Percentiles rank a stretch among this genome's conserved stretches.
These are phyloP conservation scores for Lyophyllum atratum DNA, from an alignment of 768 basidiomycete species.

Conservation along the genomic window DNA sequence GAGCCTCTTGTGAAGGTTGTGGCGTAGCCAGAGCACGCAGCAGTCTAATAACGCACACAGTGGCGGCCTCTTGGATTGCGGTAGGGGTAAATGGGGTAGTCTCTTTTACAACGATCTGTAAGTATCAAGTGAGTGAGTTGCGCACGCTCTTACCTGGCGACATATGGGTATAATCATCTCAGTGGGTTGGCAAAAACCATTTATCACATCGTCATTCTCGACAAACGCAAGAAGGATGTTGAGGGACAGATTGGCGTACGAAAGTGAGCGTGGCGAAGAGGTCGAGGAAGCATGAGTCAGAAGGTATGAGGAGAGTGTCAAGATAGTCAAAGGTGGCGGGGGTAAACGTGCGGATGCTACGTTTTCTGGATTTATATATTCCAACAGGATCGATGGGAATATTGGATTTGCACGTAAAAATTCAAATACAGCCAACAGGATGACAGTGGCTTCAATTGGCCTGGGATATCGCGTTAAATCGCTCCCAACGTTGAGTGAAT, in stretches of 20 bases:
- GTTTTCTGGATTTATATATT: slow-evolving; percentile 31
- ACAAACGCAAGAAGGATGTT: slow-evolving; percentile 52
- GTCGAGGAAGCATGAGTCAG: slow-evolving; percentile 68
- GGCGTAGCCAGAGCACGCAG: slow-evolving; percentile 68
- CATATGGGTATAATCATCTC: slow-evolving; percentile 53
- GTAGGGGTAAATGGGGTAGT: slow-evolving; percentile 48
- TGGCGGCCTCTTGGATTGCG: slow-evolving; percentile 41
- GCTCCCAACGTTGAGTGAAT: background rate
- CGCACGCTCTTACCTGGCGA: slow-evolving; percentile 50
- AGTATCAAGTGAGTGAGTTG: background rate
- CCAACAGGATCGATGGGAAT: slow-evolving; percentile 51
- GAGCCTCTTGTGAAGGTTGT: slow-evolving; percentile 65
- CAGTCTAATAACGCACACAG: slow-evolving; percentile 67
- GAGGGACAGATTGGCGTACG: slow-evolving; percentile 62
- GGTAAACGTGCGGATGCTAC: slow-evolving; percentile 18
- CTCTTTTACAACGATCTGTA: slow-evolving; percentile 34
- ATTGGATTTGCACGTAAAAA: slow-evolving; percentile 51
- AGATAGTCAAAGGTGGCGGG: slow-evolving; percentile 46
- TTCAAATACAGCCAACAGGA: slow-evolving; percentile 63
- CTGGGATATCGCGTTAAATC: slow-evolving; percentile 32
- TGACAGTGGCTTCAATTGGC: slow-evolving; percentile 61
- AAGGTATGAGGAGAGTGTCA: slow-evolving; percentile 66
- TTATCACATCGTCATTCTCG: slow-evolving; percentile 51
- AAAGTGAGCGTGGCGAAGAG: slow-evolving; percentile 55
- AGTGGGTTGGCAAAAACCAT: slow-evolving; percentile 42